Conservation (phyloP, 768 basidiomycete species). For the Bullera alba region DNA sequence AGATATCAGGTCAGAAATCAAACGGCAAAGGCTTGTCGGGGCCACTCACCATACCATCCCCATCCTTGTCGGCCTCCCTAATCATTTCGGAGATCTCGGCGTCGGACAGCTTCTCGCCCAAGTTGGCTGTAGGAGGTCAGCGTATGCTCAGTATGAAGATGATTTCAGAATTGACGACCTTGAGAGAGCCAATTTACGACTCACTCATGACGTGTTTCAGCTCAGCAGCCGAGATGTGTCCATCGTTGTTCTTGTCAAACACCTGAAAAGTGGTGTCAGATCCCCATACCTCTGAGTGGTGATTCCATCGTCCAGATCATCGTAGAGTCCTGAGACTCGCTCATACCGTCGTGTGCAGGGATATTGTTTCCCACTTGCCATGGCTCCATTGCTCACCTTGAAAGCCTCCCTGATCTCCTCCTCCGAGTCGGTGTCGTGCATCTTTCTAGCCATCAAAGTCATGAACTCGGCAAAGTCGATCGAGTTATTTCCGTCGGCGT, state of each 20-base stretch:
- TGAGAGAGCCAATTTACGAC: slow-evolving; percentile 50
- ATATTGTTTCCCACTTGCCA: no score
- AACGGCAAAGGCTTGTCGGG: neutral
- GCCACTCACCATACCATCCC: slow-evolving; percentile 41
- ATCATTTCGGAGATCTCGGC: slow-evolving; percentile 93
- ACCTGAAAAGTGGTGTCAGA: slow-evolving; percentile 16
- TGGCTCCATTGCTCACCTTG: slow-evolving; percentile 59
- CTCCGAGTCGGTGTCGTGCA: slow-evolving; percentile 85
- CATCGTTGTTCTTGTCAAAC: slow-evolving; percentile 93
- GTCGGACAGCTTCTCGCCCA: slow-evolving; percentile 80
- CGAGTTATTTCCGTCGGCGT: slow-evolving; percentile 78
- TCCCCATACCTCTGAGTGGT: neutral
- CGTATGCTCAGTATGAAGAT: neutral
- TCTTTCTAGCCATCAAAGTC: slow-evolving; percentile 80
- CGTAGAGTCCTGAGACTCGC: no score
- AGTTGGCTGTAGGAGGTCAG: slow-evolving; percentile 24
- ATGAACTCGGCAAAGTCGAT: slow-evolving; percentile 79
- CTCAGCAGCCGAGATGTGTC: slow-evolving; percentile 78
- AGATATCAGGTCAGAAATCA: neutral
- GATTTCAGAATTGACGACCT: no score
- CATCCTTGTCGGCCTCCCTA: slow-evolving; percentile 88
- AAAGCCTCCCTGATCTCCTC: slow-evolving; percentile 96
- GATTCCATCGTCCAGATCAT: no score
- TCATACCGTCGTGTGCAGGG: no score
- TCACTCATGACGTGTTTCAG: slow-evolving; percentile 87